Percentiles rank a stretch among this genome's conserved stretches.
Evolutionary conservation across 768 basidiomycete genomes (phyloP).

Genomic region (Fomitopsis pulvina): DNA sequence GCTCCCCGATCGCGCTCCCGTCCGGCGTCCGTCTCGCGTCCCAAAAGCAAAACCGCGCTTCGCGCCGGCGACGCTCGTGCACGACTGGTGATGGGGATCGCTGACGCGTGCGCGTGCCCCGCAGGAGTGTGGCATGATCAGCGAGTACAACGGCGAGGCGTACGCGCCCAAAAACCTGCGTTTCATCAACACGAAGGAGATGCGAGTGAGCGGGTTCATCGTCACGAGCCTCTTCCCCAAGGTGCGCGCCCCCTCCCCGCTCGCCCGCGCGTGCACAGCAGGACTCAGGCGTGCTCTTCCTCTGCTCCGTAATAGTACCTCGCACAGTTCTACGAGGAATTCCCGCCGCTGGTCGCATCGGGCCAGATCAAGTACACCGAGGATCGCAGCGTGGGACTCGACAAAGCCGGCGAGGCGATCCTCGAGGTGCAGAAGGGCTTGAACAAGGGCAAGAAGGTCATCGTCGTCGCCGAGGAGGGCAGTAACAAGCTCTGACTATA

Average conservation of each 20-base stretch:
- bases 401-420: constrained; percentile 29
- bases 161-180: constrained; percentile 20
- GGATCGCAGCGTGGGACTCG: constrained; percentile 26
- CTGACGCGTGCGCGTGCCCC: too few species aligned
- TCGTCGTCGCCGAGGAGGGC: constrained; percentile 25
- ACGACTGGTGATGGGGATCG: neutral
- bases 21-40: too few species aligned
- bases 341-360: constrained; percentile 22
- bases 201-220: constrained; percentile 26
- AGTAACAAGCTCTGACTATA: too few species aligned
- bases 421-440: constrained; percentile 27
- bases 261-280: neutral
- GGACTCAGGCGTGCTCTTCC: neutral
- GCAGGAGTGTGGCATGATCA: constrained; percentile 27
- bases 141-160: constrained; percentile 17
- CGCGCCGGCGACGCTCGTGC: too few species aligned
- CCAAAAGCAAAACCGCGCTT: too few species aligned
- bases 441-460: constrained; percentile 30
- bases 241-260: neutral
- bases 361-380: constrained; percentile 33
- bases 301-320: constrained; percentile 10
- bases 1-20: neutral
- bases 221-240: constrained; percentile 17
- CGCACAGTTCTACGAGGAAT: constrained; percentile 24
- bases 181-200: constrained; percentile 21